Evolutionary conservation across 345 rosid species (phyloP).

Genomic region (Sonneratia caseolaris): DNA sequence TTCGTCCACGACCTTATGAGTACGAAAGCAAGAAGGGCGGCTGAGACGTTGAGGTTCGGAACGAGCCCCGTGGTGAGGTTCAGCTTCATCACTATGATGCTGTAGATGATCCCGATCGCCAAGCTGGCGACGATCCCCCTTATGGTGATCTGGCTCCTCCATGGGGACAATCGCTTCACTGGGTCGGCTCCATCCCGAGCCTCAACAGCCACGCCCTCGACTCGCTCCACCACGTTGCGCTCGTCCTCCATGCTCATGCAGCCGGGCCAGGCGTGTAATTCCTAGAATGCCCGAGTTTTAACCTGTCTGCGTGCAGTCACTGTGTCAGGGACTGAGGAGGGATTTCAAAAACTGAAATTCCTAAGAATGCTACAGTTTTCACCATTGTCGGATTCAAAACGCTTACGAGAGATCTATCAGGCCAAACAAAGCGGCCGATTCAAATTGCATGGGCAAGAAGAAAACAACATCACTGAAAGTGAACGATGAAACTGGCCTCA

Average conservation of each 20-base stretch:
- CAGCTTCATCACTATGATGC: slow-evolving; percentile 79
- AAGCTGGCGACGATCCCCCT: slow-evolving; percentile 66
- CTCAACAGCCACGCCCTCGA: slow-evolving; percentile 9
- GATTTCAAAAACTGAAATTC: no score
- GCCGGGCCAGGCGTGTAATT: background rate
- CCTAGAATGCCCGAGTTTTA: background rate
- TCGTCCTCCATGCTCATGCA: slow-evolving; percentile 1
- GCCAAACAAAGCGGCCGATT: background rate
- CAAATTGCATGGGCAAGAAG: background rate
- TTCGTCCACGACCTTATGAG: slow-evolving; percentile 72
- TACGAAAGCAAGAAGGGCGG: slow-evolving; percentile 78
- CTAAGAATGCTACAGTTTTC: no score
- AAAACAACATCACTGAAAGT: no score
- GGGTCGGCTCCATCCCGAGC: slow-evolving; percentile 27
- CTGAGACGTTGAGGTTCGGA: slow-evolving; percentile 94
- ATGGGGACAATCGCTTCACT: slow-evolving; percentile 49
- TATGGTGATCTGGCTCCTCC: slow-evolving; percentile 74
- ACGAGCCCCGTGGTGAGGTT: slow-evolving; percentile 90
- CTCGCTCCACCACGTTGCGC: background rate
- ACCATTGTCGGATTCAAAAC: no score
- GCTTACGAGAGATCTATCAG: background rate
- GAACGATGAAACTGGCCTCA: background rate
- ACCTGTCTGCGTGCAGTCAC: background rate
- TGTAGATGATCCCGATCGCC: slow-evolving; percentile 65
- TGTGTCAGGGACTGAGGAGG: no score